Evolutionary conservation across 441 rosid species (phyloP).

Genomic region (Daphne laureola): DNA sequence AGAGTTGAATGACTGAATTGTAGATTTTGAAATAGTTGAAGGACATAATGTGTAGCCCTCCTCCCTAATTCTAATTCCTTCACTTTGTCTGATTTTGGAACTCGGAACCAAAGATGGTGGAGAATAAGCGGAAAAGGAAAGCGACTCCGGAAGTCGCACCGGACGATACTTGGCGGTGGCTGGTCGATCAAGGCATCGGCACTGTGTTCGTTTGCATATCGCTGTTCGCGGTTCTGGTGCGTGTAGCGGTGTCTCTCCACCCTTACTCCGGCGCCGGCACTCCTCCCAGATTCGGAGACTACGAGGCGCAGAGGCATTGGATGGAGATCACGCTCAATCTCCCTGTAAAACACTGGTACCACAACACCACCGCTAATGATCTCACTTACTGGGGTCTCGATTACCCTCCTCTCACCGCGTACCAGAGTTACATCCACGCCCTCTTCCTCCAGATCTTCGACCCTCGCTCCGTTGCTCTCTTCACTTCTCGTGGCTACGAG

Average conservation of each 20-base stretch:
- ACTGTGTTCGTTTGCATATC: constrained; percentile 44
- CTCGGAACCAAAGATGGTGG: too few species aligned
- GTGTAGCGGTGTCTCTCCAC: constrained; percentile 62
- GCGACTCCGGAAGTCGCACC: too few species aligned
- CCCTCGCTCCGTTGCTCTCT: constrained; percentile 55
- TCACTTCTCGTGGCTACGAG: constrained; percentile 66
- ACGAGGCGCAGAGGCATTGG: constrained; percentile 96
- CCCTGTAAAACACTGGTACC: constrained; percentile 60
- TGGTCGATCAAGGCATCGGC: constrained; percentile 33
- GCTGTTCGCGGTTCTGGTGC: constrained; percentile 57
- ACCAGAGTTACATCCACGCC: constrained; percentile 84
- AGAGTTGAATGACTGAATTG: too few species aligned
- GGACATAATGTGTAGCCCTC: too few species aligned
- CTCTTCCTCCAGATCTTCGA: constrained; percentile 50
- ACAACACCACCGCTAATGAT: constrained; percentile 58
- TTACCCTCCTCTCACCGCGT: constrained; percentile 94
- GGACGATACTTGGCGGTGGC: constrained; percentile 37
- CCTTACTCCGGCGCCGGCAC: constrained; percentile 76
- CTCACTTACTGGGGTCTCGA: constrained; percentile 93
- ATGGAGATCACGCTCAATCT: constrained; percentile 89
- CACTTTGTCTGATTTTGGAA: too few species aligned
- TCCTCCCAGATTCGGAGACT: constrained; percentile 86
- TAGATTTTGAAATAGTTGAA: too few species aligned
- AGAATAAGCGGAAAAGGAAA: too few species aligned
- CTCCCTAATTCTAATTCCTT: too few species aligned